Conservation (phyloP, 306 rosid genomes). For the Sophora flavescens region DNA sequence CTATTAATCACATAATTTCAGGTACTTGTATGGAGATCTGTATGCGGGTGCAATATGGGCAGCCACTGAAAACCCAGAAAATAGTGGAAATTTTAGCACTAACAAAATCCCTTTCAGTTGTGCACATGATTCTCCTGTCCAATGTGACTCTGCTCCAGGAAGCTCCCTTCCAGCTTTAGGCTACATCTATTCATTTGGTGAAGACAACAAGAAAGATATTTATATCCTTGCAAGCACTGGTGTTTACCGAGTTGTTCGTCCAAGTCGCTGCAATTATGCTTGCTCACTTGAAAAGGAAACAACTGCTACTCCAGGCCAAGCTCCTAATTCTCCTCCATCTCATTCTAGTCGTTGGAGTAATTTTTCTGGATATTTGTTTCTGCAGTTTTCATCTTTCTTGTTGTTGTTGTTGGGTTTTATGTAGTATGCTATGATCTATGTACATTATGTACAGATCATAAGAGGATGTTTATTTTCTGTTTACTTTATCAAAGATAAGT, state of each 20-base stretch:
- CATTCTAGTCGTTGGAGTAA: conserved; percentile 38
- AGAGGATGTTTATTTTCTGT: neutral
- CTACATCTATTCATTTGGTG: conserved; percentile 77
- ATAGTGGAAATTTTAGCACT: conserved; percentile 78
- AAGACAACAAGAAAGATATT: conserved; percentile 82
- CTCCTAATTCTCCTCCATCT: conserved; percentile 47
- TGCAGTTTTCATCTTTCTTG: conserved; percentile 46
- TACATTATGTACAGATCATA: conserved; percentile 15
- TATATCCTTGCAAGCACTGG: conserved; percentile 72
- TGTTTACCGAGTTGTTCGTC: conserved; percentile 78
- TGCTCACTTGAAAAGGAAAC: conserved; percentile 67
- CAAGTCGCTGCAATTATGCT: conserved; percentile 72
- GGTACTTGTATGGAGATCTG: conserved; percentile 86
- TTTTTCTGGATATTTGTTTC: conserved; percentile 26
- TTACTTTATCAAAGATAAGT: neutral
- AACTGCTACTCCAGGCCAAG: conserved; percentile 29
- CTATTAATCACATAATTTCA: conserved; percentile 42
- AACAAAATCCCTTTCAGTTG: conserved; percentile 73
- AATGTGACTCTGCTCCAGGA: conserved; percentile 62
- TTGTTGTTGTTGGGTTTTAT: conserved; percentile 39
- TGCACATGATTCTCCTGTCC: conserved; percentile 69
- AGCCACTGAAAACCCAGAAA: conserved; percentile 68
- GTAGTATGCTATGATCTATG: conserved; percentile 24
- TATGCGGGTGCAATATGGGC: conserved; percentile 85
- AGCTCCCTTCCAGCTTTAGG: conserved; percentile 70